phyloP scores from a whole-genome alignment of 352 stramenopile species.

The Phytophthora kernoviae region DNA sequence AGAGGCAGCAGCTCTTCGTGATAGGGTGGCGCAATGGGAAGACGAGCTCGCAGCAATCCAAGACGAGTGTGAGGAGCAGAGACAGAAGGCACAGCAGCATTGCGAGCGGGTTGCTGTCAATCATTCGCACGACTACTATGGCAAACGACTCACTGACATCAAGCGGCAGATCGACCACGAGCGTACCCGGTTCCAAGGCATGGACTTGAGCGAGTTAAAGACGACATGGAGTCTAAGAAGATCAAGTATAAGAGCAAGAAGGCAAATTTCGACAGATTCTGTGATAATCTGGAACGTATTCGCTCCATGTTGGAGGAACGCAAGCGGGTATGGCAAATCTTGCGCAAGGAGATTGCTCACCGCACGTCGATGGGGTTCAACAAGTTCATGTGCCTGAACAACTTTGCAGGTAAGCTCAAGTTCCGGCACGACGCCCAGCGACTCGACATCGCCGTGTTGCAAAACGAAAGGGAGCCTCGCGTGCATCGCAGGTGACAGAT shows the following conservation, averaged over 20 bases:
- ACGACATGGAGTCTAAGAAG: constrained; percentile 78
- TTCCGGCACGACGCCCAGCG: constrained; percentile 79
- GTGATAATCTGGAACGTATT: constrained; percentile 64
- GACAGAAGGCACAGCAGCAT: constrained; percentile 59
- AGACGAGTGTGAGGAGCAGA: constrained; percentile 65
- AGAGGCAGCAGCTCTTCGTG: constrained; percentile 43
- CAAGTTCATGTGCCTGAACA: constrained; percentile 84
- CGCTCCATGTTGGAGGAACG: constrained; percentile 78
- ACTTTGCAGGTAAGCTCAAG: constrained; percentile 84
- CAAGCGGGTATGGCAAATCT: constrained; percentile 72
- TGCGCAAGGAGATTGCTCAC: constrained; percentile 81
- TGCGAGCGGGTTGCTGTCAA: constrained; percentile 71
- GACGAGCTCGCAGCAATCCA: constrained; percentile 51
- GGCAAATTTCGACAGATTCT: constrained; percentile 61
- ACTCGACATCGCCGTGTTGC: constrained; percentile 80
- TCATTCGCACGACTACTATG: constrained; percentile 79
- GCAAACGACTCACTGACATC: constrained; percentile 79
- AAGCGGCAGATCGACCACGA: constrained; percentile 80
- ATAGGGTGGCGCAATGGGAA: constrained; percentile 60
- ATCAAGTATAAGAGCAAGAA: constrained; percentile 78
- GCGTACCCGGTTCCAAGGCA: constrained; percentile 76
- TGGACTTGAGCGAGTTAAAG: constrained; percentile 79
- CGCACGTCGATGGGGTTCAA: constrained; percentile 86
- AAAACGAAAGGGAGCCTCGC: constrained; percentile 76
- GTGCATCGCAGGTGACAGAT: constrained; percentile 91